Conservation (phyloP, 805 yeast genomes). For the Yamadazyma insecticola region DNA sequence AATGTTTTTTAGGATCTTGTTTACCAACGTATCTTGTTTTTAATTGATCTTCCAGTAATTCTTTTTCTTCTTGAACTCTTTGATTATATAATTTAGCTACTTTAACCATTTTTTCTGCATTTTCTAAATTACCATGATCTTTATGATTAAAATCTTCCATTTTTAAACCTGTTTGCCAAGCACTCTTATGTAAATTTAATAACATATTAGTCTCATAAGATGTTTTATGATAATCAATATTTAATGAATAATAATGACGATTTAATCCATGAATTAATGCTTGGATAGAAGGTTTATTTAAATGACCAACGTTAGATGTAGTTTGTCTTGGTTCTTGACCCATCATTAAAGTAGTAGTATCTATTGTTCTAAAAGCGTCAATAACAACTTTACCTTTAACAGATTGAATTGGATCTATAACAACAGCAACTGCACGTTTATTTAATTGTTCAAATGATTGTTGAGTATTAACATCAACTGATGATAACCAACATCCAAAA, state of each 20-base stretch:
- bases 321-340: conserved; percentile 98
- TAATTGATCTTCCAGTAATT: conserved; percentile 78
- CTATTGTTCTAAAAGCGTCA: conserved; percentile 95
- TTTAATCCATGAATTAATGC: conserved; percentile 95
- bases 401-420: conserved; percentile 96
- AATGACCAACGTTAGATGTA: conserved; percentile 90
- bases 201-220: conserved; percentile 90
- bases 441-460: conserved; percentile 96
- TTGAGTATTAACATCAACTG: conserved; percentile 96
- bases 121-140: conserved; percentile 69
- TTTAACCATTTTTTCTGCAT: conserved; percentile 75
- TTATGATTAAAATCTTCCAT: conserved; percentile 72
- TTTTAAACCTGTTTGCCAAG: conserved; percentile 90
- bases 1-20: conserved; percentile 98
- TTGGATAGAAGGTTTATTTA: conserved; percentile 94
- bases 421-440: conserved; percentile 96
- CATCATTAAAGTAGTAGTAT: conserved; percentile 82
- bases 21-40: conserved; percentile 96
- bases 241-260: conserved; percentile 93
- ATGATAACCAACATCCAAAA: conserved; percentile 98
- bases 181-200: conserved; percentile 87
- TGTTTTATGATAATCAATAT: conserved; percentile 92
- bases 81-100: conserved; percentile 86
- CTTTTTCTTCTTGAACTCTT: conserved; percentile 90
- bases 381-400: conserved; percentile 98